These are phyloP conservation scores for Escallonia rubra DNA, from an alignment of 129 eudicot species.

Conservation along the genomic window DNA sequence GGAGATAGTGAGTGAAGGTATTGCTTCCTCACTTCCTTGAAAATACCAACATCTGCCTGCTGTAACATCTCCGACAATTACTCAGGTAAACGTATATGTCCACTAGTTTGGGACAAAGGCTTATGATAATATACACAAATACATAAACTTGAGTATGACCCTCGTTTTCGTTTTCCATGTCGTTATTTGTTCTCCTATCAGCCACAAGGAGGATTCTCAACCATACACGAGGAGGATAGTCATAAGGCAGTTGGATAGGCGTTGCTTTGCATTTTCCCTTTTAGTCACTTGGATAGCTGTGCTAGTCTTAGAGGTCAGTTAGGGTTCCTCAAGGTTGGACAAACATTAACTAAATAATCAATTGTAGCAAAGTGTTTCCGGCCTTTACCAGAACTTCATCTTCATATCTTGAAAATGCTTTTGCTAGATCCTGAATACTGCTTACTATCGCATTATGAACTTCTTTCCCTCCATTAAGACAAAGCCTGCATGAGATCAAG, in stretches of 20 bases:
- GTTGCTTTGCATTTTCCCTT: neutral
- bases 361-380: conserved; percentile 10
- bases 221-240: neutral
- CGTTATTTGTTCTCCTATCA: too few species aligned
- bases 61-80: too few species aligned
- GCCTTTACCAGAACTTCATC: conserved; percentile 86
- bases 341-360: neutral
- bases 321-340: neutral
- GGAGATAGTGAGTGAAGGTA: too few species aligned
- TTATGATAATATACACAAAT: too few species aligned
- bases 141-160: too few species aligned
- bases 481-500: conserved; percentile 47
- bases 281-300: neutral
- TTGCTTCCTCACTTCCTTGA: too few species aligned
- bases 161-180: too few species aligned
- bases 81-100: too few species aligned
- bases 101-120: too few species aligned
- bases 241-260: neutral
- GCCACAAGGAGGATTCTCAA: too few species aligned
- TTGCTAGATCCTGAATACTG: conserved; percentile 96
- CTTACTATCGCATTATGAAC: conserved; percentile 94
- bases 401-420: conserved; percentile 69
- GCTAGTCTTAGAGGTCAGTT: neutral
- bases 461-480: conserved; percentile 95
- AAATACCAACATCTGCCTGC: too few species aligned